Conservation (phyloP, 305 asterid species). For the Fraxinus ornus region DNA sequence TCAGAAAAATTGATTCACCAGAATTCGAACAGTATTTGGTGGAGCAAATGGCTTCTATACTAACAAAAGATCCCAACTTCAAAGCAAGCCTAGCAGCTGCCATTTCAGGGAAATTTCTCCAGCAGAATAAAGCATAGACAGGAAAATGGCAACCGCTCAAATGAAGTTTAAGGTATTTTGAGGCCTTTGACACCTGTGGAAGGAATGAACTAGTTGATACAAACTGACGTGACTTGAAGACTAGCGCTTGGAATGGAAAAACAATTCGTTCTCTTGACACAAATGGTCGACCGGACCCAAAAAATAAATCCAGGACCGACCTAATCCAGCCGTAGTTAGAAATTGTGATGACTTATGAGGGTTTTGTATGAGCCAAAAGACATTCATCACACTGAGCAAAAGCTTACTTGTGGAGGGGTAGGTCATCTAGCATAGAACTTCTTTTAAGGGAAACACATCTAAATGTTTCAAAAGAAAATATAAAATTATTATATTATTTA, state of each 20-base stretch:
- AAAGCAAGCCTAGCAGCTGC: conserved; percentile 74
- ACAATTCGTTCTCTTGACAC: not conserved
- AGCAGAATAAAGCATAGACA: conserved; percentile 32
- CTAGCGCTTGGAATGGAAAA: not conserved
- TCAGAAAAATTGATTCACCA: conserved; percentile 32
- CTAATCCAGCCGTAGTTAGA: not conserved
- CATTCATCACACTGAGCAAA: not conserved
- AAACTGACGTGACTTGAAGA: not conserved
- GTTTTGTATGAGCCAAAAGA: not conserved
- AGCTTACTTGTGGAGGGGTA: not conserved
- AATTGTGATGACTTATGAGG: too few relatives aligned
- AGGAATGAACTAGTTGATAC: not conserved
- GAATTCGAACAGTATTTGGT: conserved; percentile 55
- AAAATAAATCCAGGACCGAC: not conserved
- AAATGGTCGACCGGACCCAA: not conserved
- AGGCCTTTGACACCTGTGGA: not conserved
- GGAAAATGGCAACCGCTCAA: conserved; percentile 29
- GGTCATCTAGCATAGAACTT: not conserved
- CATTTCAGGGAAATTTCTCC: conserved; percentile 60
- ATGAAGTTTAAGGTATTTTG: not conserved
- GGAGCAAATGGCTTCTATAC: conserved; percentile 81
- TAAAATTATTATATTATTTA: not conserved
- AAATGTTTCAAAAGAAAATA: not conserved
- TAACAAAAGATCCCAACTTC: conserved; percentile 64
- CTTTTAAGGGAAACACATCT: not conserved